phyloP scores from a whole-genome alignment of 495 filamentous ascomycete species.

The Xylaria acuta region DNA sequence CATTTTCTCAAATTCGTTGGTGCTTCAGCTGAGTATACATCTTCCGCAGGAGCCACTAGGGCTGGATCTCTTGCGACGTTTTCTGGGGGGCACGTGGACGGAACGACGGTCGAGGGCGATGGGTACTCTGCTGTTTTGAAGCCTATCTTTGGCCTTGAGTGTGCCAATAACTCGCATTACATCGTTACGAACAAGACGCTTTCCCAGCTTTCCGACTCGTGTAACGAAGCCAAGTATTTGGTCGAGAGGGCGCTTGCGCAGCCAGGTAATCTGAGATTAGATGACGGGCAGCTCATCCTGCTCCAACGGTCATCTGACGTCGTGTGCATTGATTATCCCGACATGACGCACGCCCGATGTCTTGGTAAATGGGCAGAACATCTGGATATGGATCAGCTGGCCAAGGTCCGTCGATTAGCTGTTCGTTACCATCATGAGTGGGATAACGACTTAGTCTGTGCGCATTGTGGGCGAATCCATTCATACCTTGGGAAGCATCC shows the following conservation, averaged over 20 bases:
- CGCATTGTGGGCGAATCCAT: constrained; percentile 36
- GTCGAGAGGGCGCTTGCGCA: constrained; percentile 30
- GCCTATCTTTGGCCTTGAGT: constrained; percentile 30
- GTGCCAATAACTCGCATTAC: constrained; percentile 40
- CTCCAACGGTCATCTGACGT: constrained; percentile 37
- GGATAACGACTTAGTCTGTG: constrained; percentile 37
- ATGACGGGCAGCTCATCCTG: constrained; percentile 36
- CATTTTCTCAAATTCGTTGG: constrained; percentile 42
- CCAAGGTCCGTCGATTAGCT: constrained; percentile 38
- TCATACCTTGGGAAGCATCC: constrained; percentile 14
- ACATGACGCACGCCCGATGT: constrained; percentile 24
- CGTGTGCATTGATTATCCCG: constrained; percentile 41
- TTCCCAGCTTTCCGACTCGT: constrained; percentile 29
- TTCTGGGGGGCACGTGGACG: not conserved
- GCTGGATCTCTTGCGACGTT: constrained; percentile 11
- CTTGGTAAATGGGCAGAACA: constrained; percentile 33
- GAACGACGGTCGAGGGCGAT: constrained; percentile 13
- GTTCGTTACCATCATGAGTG: constrained; percentile 42
- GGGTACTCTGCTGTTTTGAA: constrained; percentile 31
- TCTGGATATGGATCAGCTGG: constrained; percentile 37
- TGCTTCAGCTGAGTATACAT: not conserved
- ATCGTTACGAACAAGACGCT: constrained; percentile 35
- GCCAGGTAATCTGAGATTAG: constrained; percentile 32
- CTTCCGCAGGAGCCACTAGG: constrained; percentile 6
- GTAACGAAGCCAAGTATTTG: constrained; percentile 32